Conservation (phyloP, 768 basidiomycete species). For the Leucogyrophana mollusca region DNA sequence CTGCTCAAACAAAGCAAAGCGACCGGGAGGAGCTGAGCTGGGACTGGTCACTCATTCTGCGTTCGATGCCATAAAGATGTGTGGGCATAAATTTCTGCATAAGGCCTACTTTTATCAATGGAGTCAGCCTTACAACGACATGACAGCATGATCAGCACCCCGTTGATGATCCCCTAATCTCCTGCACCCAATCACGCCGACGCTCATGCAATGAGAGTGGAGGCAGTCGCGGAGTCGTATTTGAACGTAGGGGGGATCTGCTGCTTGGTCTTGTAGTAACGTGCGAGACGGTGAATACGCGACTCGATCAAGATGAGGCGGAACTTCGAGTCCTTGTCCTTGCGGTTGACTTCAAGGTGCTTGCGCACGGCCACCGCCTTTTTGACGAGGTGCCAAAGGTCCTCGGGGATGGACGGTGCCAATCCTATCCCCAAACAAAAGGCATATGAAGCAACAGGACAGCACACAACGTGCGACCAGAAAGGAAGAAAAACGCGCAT, state of each 20-base stretch:
- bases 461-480: slow-evolving; percentile 11
- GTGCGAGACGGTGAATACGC: slow-evolving; percentile 94
- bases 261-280: slow-evolving; percentile 99
- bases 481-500: slow-evolving; percentile 10
- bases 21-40: too few species aligned
- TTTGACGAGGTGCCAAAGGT: slow-evolving; percentile 99
- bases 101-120: too few species aligned
- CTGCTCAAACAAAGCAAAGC: too few species aligned
- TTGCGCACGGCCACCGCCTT: slow-evolving; percentile 99
- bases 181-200: neutral
- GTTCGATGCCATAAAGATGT: too few species aligned
- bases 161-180: neutral
- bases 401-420: slow-evolving; percentile 97
- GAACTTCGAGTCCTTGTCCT: slow-evolving; percentile 97
- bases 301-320: slow-evolving; percentile 99
- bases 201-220: slow-evolving; percentile 78
- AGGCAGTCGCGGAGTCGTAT: slow-evolving; percentile 95
- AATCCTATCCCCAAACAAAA: slow-evolving; percentile 79
- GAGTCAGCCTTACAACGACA: too few species aligned
- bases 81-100: too few species aligned
- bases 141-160: neutral
- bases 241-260: slow-evolving; percentile 98
- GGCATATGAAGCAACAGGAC: slow-evolving; percentile 18
- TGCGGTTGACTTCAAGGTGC: slow-evolving; percentile 96
- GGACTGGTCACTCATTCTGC: too few species aligned